Conservation (phyloP, 306 rosid genomes). For the Comarum palustre region DNA sequence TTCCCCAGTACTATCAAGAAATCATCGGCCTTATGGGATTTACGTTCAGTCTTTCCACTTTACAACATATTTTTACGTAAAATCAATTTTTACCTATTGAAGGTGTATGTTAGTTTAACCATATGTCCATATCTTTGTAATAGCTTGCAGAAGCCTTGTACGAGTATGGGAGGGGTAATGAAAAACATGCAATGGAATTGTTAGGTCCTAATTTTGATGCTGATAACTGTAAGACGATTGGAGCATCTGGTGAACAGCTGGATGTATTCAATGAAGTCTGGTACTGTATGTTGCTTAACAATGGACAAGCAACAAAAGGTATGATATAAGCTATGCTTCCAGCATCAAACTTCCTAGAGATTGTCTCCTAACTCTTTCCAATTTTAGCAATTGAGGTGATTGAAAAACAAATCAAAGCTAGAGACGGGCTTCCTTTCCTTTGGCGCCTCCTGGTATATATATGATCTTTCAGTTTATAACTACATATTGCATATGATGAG, state of each 20-base stretch:
- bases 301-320: conserved; percentile 60
- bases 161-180: conserved; percentile 67
- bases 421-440: conserved; percentile 63
- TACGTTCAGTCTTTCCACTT: neutral
- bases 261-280: conserved; percentile 85
- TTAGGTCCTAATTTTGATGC: conserved; percentile 78
- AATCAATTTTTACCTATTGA: neutral
- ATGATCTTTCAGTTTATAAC: neutral
- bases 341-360: neutral
- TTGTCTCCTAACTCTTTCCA: conserved; percentile 16
- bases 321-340: conserved; percentile 14
- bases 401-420: conserved; percentile 49
- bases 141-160: conserved; percentile 89
- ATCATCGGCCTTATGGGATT: too few species aligned
- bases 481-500: neutral
- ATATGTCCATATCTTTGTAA: conserved; percentile 8
- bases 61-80: neutral
- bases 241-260: conserved; percentile 86
- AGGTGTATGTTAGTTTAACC: neutral
- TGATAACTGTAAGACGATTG: conserved; percentile 59
- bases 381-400: conserved; percentile 56
- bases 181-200: conserved; percentile 51
- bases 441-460: conserved; percentile 70
- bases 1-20: neutral
- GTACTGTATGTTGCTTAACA: conserved; percentile 60